Conservation (phyloP, 352 stramenopile genomes). For the Phytophthora cajani region DNA sequence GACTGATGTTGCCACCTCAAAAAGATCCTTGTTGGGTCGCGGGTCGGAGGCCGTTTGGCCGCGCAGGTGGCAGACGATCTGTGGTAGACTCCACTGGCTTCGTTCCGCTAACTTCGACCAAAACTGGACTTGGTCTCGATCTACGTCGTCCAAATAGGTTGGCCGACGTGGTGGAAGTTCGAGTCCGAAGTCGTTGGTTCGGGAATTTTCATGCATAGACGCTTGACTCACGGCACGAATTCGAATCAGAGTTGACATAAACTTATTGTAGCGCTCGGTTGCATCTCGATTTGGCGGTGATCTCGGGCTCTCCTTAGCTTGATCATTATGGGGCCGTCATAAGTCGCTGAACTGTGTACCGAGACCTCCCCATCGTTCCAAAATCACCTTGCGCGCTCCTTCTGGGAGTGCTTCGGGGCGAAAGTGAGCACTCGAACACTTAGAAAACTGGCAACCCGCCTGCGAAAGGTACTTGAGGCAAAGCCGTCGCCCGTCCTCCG, state of each 20-base stretch:
- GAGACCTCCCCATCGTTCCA: constrained; percentile 7
- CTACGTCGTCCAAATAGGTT: not conserved
- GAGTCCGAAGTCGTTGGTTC: constrained; percentile 1
- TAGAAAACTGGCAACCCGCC: constrained; percentile 3
- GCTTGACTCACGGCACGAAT: constrained; percentile 11
- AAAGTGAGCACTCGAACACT: constrained; percentile 18
- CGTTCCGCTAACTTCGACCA: not conserved
- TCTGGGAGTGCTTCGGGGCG: constrained; percentile 1
- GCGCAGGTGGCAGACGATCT: not conserved
- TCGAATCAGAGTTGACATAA: constrained; percentile 14
- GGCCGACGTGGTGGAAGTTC: not conserved
- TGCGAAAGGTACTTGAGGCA: constrained; percentile 18
- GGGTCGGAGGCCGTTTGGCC: constrained; percentile 10
- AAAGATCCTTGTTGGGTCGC: constrained; percentile 19
- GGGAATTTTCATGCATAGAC: constrained; percentile 2
- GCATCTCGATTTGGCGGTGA: not conserved
- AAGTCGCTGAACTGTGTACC: constrained; percentile 4
- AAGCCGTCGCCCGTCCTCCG: constrained; percentile 1
- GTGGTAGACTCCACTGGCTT: not conserved
- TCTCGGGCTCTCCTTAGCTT: not conserved
- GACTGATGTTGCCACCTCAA: not conserved
- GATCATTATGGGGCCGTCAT: constrained; percentile 4
- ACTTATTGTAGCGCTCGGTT: not conserved
- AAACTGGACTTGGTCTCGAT: constrained; percentile 5
- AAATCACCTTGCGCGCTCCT: constrained; percentile 2